Percentiles rank a stretch among this genome's conserved stretches.
Evolutionary conservation across 1,284 basidiomycete species (phyloP).

Genomic region (Pisolithus thermaeus): DNA sequence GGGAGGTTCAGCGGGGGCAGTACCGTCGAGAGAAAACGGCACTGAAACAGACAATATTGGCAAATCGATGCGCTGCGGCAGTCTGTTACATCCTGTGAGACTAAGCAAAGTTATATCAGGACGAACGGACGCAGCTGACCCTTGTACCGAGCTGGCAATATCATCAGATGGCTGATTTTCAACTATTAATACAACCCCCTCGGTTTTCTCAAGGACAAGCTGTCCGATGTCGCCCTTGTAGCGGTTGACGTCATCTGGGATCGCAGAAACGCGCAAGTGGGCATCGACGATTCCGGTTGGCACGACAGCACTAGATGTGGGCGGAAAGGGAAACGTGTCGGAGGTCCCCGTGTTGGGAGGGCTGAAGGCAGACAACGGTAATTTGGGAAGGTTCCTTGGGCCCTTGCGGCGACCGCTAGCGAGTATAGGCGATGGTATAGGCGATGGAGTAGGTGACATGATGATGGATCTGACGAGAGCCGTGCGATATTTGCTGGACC

Average conservation of each 20-base stretch:
- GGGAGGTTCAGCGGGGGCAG: constrained; percentile 35
- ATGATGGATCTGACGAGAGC: background rate
- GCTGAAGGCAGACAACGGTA: constrained; percentile 67
- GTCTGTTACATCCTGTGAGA: constrained; percentile 21
- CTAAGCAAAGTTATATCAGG: background rate
- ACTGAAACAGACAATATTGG: constrained; percentile 48
- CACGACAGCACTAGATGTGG: constrained; percentile 61
- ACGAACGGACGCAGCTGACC: constrained; percentile 13
- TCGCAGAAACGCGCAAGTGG: constrained; percentile 38
- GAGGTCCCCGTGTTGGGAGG: constrained; percentile 60
- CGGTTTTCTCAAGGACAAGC: constrained; percentile 28
- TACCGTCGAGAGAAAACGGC: constrained; percentile 52
- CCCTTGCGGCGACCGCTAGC: constrained; percentile 48
- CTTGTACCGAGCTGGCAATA: constrained; percentile 10
- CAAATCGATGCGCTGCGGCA: constrained; percentile 29
- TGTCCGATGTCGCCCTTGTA: constrained; percentile 48
- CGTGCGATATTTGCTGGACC: background rate
- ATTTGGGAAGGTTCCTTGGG: constrained; percentile 55
- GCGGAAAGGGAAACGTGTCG: constrained; percentile 60
- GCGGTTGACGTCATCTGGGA: constrained; percentile 33
- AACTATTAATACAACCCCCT: constrained; percentile 33
- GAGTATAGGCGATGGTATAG: constrained; percentile 38
- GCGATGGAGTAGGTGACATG: constrained; percentile 13
- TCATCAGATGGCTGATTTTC: constrained; percentile 4
- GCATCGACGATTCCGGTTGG: constrained; percentile 64